phyloP scores from a whole-genome alignment of 805 yeast species.

The Candida nitratophila region DNA sequence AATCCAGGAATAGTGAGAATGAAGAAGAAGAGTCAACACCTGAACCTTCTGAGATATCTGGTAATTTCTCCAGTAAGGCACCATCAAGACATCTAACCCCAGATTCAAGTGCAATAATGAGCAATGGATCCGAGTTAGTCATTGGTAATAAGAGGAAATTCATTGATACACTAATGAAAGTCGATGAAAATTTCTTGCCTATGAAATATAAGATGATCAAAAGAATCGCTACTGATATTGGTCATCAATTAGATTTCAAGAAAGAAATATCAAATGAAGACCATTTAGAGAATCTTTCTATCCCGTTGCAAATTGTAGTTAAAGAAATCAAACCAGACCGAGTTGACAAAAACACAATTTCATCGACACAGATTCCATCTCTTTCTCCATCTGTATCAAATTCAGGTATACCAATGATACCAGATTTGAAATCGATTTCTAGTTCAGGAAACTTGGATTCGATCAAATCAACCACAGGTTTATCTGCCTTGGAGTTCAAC shows the following conservation, averaged over 20 bases:
- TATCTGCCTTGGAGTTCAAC: neutral
- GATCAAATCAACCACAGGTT: neutral
- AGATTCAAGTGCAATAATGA: neutral
- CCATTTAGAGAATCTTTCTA: neutral
- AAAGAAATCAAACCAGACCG: neutral
- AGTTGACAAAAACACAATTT: neutral
- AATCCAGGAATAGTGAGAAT: neutral
- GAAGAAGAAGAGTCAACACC: neutral
- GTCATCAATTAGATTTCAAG: neutral
- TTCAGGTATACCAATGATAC: too few relatives aligned
- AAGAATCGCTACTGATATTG: neutral
- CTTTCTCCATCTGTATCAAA: neutral
- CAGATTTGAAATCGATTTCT: neutral
- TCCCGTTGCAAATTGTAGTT: neutral
- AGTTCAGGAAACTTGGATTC: neutral
- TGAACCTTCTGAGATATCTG: neutral
- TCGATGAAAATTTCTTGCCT: neutral
- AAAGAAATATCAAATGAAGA: neutral
- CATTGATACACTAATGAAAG: neutral
- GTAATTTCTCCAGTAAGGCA: neutral
- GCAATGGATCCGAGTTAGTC: neutral
- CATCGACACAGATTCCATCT: neutral
- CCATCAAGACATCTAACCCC: neutral
- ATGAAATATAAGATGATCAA: neutral
- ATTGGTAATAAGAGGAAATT: neutral